phyloP scores from a whole-genome alignment of 139 green algal genomes.

The Pleodorina starrii region DNA sequence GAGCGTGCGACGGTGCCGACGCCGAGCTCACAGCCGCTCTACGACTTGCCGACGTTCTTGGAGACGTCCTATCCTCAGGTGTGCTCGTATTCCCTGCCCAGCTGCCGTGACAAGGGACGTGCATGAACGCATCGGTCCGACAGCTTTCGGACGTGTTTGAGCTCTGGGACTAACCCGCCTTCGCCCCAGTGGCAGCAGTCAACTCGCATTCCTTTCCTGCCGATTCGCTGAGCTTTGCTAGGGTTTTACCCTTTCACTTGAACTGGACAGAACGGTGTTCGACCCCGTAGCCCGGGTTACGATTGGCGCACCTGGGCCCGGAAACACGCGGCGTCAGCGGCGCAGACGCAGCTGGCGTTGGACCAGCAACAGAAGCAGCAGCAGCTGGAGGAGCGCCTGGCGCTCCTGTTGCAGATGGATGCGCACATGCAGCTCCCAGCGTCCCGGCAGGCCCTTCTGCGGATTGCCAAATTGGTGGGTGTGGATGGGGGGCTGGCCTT shows the following conservation, averaged over 20 bases:
- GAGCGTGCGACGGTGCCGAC: background rate
- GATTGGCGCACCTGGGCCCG: constrained; percentile 28
- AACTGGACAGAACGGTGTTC: too few relatives aligned
- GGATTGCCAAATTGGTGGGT: constrained; percentile 23
- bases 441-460: background rate
- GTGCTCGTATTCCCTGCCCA: background rate
- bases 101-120: background rate
- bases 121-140: background rate
- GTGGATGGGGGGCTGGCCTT: background rate
- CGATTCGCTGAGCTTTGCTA: background rate
- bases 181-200: background rate
- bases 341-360: background rate
- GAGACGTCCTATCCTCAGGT: background rate
- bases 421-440: constrained; percentile 14
- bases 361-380: background rate
- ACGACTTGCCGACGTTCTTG: constrained; percentile 36
- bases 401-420: constrained; percentile 4
- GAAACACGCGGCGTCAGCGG: background rate
- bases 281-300: constrained; percentile 9
- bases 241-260: too few relatives aligned
- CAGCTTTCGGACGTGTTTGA: too few relatives aligned
- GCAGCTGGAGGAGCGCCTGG: constrained; percentile 11
- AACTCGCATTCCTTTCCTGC: background rate
- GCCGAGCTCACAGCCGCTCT: background rate
- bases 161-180: background rate